Percentiles rank a stretch among this genome's conserved stretches.
These are phyloP conservation scores for Pyrus pyrifolia DNA, from an alignment of 306 rosid species.

Conservation along the genomic window DNA sequence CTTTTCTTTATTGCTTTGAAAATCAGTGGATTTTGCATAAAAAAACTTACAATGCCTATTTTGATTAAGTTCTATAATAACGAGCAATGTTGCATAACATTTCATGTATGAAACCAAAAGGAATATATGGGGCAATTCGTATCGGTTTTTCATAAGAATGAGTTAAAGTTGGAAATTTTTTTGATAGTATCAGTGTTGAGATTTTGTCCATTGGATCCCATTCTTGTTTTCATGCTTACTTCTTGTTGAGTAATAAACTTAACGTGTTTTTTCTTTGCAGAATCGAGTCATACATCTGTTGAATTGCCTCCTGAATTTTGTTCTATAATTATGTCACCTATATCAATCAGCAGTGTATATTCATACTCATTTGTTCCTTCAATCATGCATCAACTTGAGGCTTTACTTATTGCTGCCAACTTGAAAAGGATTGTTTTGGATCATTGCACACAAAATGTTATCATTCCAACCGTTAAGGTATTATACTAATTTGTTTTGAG, in stretches of 20 bases:
- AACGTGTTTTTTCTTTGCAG: constrained; percentile 32
- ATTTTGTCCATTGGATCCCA: neutral
- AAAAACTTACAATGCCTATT: neutral
- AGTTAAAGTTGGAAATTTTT: neutral
- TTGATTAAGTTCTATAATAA: neutral
- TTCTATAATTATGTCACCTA: constrained; percentile 57
- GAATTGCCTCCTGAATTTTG: constrained; percentile 89
- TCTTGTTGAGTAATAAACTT: neutral
- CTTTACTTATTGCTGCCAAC: constrained; percentile 55
- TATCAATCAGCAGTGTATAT: constrained; percentile 38
- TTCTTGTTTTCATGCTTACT: neutral
- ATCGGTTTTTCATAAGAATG: neutral
- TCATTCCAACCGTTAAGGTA: constrained; percentile 58
- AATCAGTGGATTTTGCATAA: neutral
- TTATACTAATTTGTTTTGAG: neutral
- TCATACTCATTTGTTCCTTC: constrained; percentile 70
- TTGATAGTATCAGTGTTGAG: neutral
- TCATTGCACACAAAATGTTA: constrained; percentile 42
- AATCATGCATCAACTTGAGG: constrained; percentile 70
- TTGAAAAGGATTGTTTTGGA: constrained; percentile 51
- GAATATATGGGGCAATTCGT: neutral
- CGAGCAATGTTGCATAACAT: neutral
- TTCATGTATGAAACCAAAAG: neutral
- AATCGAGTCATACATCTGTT: constrained; percentile 33
- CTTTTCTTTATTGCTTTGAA: neutral